These are phyloP conservation scores for Tolypocladium tropicale DNA, from an alignment of 2,329 filamentous ascomycete species.

Conservation along the genomic window DNA sequence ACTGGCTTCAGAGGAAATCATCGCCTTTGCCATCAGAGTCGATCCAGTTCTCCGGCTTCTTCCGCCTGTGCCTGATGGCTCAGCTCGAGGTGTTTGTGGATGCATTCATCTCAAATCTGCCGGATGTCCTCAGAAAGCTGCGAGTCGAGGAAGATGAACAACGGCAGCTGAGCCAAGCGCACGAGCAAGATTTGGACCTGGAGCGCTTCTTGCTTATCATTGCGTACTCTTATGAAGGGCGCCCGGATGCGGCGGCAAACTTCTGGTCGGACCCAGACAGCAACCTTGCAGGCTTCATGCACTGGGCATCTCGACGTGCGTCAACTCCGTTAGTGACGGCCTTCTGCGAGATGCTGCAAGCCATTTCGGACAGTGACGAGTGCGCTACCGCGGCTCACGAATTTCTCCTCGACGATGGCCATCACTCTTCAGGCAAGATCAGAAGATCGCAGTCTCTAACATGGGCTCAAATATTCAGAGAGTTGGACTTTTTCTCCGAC, in stretches of 20 bases:
- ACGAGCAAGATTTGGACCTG: constrained; percentile 62
- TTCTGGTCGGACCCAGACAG: constrained; percentile 93
- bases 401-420: constrained; percentile 80
- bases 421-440: constrained; percentile 64
- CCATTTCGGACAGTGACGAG: constrained; percentile 71
- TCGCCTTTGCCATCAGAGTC: constrained; percentile 58
- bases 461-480: constrained; percentile 86
- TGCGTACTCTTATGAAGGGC: constrained; percentile 79
- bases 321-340: constrained; percentile 93
- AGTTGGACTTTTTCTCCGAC: constrained; percentile 73
- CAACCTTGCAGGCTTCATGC: constrained; percentile 87
- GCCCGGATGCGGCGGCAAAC: constrained; percentile 71
- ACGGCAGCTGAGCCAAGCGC: constrained; percentile 53
- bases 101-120: constrained; percentile 89
- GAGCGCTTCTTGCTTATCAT: constrained; percentile 90
- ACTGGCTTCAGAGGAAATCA: constrained; percentile 74
- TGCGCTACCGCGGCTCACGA: constrained; percentile 79
- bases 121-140: constrained; percentile 77
- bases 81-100: constrained; percentile 83
- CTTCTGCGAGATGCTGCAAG: constrained; percentile 92
- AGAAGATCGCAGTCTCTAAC: constrained; percentile 76
- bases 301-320: constrained; percentile 92
- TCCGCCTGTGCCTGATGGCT: constrained; percentile 64
- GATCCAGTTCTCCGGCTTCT: constrained; percentile 58
- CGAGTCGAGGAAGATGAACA: constrained; percentile 87